phyloP scores from a whole-genome alignment of 2,329 filamentous ascomycete genomes.

The Sphaerulina musiva region DNA sequence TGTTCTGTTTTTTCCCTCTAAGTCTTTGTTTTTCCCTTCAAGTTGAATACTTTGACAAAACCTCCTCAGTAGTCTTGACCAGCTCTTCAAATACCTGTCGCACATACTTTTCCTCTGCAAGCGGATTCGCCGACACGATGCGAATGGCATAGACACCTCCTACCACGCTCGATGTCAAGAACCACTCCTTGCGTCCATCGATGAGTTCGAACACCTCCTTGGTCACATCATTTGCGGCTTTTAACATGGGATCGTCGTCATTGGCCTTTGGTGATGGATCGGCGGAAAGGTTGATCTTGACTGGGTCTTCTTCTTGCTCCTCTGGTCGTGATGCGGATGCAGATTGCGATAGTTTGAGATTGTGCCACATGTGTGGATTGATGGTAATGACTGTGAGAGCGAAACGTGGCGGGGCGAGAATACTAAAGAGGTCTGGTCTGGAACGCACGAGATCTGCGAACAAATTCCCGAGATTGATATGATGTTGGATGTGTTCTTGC shows the following conservation, averaged over 20 bases:
- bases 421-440: constrained; percentile 64
- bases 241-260: constrained; percentile 35
- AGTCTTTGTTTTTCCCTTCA: no score
- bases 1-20: no score
- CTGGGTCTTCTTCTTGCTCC: constrained; percentile 19
- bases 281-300: constrained; percentile 15
- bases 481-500: constrained; percentile 63
- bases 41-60: constrained; percentile 30
- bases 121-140: constrained; percentile 65
- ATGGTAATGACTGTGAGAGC: constrained; percentile 71
- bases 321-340: constrained; percentile 27
- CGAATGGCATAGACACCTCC: constrained; percentile 71
- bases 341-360: constrained; percentile 30
- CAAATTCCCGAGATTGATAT: constrained; percentile 61
- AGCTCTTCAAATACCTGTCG: constrained; percentile 67
- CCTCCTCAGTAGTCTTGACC: constrained; percentile 56
- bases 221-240: constrained; percentile 60
- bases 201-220: constrained; percentile 69
- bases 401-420: constrained; percentile 69
- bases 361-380: constrained; percentile 37
- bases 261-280: constrained; percentile 20
- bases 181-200: constrained; percentile 69
- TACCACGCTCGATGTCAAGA: constrained; percentile 71
- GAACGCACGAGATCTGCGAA: constrained; percentile 57
- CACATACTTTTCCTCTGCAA: constrained; percentile 66